phyloP scores from a whole-genome alignment of 1,139 yeast genomes.

The Blastobotrys illinoisensis region DNA sequence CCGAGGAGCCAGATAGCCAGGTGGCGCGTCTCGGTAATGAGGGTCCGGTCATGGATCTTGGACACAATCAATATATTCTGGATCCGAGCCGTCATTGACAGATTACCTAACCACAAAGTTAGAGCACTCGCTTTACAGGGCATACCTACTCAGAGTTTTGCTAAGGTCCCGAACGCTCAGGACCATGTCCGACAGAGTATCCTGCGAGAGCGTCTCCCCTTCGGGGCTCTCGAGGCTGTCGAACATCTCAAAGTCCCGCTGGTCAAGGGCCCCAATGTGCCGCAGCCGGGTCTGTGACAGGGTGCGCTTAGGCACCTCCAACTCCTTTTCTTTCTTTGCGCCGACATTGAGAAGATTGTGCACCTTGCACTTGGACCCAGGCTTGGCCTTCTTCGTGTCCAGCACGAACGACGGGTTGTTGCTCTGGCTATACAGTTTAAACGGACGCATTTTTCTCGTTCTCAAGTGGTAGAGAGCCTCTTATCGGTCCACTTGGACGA shows the following conservation, averaged over 20 bases:
- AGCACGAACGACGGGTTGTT: neutral
- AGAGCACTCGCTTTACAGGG: neutral
- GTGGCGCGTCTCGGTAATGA: slow-evolving; percentile 50
- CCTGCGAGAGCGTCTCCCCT: slow-evolving; percentile 28
- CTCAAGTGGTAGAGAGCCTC: neutral
- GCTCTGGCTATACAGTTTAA: slow-evolving; percentile 1
- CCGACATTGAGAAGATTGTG: slow-evolving; percentile 21
- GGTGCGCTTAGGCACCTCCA: neutral
- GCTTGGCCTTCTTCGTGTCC: neutral
- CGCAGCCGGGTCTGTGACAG: neutral
- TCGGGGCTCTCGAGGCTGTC: slow-evolving; percentile 1
- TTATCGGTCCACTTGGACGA: neutral
- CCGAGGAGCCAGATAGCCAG: slow-evolving; percentile 53
- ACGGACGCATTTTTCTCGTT: neutral
- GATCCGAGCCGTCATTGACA: slow-evolving; percentile 54
- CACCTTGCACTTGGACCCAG: slow-evolving; percentile 19
- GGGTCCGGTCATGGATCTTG: slow-evolving; percentile 58
- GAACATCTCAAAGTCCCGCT: neutral
- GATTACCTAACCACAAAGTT: slow-evolving; percentile 19
- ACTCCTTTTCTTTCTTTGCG: neutral
- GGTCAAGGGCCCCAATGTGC: neutral
- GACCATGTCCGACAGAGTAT: slow-evolving; percentile 38
- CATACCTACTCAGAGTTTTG: slow-evolving; percentile 32
- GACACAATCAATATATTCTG: slow-evolving; percentile 60
- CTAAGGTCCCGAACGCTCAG: slow-evolving; percentile 38